Evolutionary conservation across 2,329 filamentous ascomycete species (phyloP).

Genomic region (Fusarium domesticum): DNA sequence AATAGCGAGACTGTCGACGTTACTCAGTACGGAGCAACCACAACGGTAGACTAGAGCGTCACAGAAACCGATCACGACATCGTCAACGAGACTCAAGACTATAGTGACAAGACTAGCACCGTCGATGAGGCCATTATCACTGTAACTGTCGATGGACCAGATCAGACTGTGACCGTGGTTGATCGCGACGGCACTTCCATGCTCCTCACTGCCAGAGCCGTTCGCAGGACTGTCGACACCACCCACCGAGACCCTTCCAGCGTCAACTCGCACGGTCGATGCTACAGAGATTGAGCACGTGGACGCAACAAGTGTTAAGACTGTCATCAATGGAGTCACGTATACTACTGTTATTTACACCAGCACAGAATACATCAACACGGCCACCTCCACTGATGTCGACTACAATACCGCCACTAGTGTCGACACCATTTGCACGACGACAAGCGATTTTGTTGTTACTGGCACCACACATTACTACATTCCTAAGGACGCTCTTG

Average conservation of each 20-base stretch:
- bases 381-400: conserved; percentile 6
- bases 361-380: conserved; percentile 1
- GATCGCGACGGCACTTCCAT: neutral
- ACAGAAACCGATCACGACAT: neutral
- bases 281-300: conserved; percentile 7
- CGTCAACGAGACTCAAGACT: neutral
- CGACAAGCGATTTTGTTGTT: conserved; percentile 4
- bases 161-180: conserved; percentile 6
- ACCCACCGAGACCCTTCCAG: neutral
- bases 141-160: conserved; percentile 1
- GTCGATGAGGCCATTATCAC: neutral
- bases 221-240: conserved; percentile 3
- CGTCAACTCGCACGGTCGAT: conserved; percentile 4
- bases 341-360: conserved; percentile 2
- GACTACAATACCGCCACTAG: conserved; percentile 2
- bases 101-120: conserved; percentile 2
- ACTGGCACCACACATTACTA: conserved; percentile 3
- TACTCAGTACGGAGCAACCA: neutral
- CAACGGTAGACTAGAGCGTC: conserved; percentile 1
- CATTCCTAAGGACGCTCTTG: conserved; percentile 2
- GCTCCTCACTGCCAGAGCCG: conserved; percentile 3
- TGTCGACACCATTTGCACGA: conserved; percentile 5
- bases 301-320: conserved; percentile 3
- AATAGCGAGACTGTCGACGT: conserved; percentile 4
- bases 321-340: conserved; percentile 3